Evolutionary conservation across 768 basidiomycete species (phyloP).

Genomic region (Mycena albidolilacea): DNA sequence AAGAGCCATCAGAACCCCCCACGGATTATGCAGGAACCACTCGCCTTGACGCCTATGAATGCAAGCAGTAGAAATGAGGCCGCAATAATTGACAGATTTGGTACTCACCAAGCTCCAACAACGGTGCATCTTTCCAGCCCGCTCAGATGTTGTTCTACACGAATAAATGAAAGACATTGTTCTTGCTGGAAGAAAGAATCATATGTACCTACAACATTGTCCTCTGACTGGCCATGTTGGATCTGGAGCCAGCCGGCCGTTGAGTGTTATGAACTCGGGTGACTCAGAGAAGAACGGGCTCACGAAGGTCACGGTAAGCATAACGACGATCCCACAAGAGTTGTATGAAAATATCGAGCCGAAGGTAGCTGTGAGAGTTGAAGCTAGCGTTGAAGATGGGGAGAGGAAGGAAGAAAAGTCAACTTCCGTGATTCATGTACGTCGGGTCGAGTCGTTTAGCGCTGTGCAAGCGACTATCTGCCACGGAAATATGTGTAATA

Average conservation of each 20-base stretch:
- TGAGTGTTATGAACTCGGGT: not conserved
- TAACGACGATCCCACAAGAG: not conserved
- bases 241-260: slow-evolving; percentile 55
- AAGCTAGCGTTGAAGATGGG: too few relatives aligned
- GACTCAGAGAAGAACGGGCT: not conserved
- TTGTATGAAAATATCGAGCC: too few relatives aligned
- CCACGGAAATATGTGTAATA: too few relatives aligned
- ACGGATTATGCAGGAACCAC: slow-evolving; percentile 9
- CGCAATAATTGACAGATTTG: not conserved
- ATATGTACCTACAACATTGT: slow-evolving; percentile 65
- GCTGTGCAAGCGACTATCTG: too few relatives aligned
- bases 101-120: slow-evolving; percentile 76
- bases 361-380: too few relatives aligned
- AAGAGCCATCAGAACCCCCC: not conserved
- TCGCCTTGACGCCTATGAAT: slow-evolving; percentile 38
- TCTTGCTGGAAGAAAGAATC: not conserved
- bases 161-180: not conserved
- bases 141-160: slow-evolving; percentile 69
- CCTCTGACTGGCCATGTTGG: slow-evolving; percentile 79
- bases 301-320: slow-evolving; percentile 48
- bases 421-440: too few relatives aligned
- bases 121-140: slow-evolving; percentile 83
- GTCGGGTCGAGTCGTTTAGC: too few relatives aligned
- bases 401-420: too few relatives aligned
- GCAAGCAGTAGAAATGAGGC: not conserved